Conservation (phyloP, 768 basidiomycete genomes). For the Leccinum longicurvipes region DNA sequence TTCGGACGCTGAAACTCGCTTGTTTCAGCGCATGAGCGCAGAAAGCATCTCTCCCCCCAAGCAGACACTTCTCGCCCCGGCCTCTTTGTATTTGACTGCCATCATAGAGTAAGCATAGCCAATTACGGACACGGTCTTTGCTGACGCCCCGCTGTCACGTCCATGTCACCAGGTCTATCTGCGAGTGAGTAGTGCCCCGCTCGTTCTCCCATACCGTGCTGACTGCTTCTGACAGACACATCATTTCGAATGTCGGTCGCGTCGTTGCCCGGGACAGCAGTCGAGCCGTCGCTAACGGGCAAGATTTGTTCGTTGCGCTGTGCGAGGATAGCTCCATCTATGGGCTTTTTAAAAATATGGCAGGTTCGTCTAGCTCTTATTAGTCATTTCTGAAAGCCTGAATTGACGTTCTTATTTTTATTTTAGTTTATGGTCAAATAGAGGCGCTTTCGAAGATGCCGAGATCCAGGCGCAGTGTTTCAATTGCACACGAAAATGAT, state of each 20-base stretch:
- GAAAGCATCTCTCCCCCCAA: constrained; percentile 51
- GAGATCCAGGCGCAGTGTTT: constrained; percentile 64
- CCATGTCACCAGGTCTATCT: constrained; percentile 58
- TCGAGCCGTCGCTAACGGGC: constrained; percentile 65
- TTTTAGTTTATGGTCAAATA: constrained; percentile 69
- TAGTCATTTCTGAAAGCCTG: constrained; percentile 3
- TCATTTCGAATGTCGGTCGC: constrained; percentile 77
- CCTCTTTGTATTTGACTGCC: constrained; percentile 87
- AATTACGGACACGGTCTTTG: constrained; percentile 17
- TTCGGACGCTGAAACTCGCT: constrained; percentile 54
- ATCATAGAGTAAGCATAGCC: constrained; percentile 77
- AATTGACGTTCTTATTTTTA: constrained; percentile 17
- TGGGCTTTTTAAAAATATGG: constrained; percentile 80
- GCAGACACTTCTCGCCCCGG: constrained; percentile 65
- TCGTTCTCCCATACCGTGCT: neutral
- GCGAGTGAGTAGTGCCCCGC: constrained; percentile 63
- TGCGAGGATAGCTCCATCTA: constrained; percentile 91
- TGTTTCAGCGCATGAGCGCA: constrained; percentile 58
- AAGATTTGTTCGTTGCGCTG: constrained; percentile 83
- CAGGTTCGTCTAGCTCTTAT: constrained; percentile 46
- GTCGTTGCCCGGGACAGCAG: constrained; percentile 86
- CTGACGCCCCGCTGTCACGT: constrained; percentile 26
- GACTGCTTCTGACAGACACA: constrained; percentile 52
- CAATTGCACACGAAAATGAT: constrained; percentile 55
- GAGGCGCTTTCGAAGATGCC: constrained; percentile 59